These are phyloP conservation scores for Hyparrhenia diplandra DNA, from an alignment of 176 grass and related monocot species.

Conservation along the genomic window DNA sequence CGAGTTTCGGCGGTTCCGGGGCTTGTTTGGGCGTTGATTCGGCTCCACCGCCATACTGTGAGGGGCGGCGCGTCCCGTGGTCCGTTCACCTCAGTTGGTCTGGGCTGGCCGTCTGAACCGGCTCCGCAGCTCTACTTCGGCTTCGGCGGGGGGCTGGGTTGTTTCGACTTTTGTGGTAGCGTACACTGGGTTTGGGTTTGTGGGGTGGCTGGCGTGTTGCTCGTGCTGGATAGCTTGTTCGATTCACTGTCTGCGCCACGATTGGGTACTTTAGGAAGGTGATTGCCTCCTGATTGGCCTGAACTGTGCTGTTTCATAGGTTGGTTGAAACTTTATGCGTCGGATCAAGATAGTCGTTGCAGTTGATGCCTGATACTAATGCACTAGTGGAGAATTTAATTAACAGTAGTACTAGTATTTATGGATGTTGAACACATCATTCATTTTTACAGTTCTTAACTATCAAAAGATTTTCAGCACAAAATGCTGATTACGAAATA, in stretches of 20 bases:
- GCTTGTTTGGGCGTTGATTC: not conserved
- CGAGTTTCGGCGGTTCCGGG: not conserved
- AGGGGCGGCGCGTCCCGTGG: not conserved
- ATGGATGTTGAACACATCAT: not conserved
- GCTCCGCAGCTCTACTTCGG: not conserved
- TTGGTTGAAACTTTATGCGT: not conserved
- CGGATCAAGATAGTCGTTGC: not conserved
- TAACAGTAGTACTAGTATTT: not conserved
- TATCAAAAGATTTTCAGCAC: too few relatives aligned
- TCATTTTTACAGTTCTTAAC: not conserved
- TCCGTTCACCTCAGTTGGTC: not conserved
- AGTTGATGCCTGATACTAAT: not conserved
- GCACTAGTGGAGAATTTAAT: not conserved
- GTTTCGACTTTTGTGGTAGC: not conserved
- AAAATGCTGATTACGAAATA: not conserved
- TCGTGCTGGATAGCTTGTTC: not conserved
- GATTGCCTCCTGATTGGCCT: not conserved
- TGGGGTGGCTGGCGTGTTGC: not conserved
- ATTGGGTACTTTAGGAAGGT: not conserved
- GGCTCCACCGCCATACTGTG: conserved; percentile 22
- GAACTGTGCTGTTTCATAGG: not conserved
- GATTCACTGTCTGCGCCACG: not conserved
- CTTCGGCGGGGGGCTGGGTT: too few relatives aligned
- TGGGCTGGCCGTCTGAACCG: too few relatives aligned
- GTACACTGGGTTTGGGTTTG: not conserved